phyloP scores from a whole-genome alignment of 352 stramenopile species.

The Phytopythium oedochilum region DNA sequence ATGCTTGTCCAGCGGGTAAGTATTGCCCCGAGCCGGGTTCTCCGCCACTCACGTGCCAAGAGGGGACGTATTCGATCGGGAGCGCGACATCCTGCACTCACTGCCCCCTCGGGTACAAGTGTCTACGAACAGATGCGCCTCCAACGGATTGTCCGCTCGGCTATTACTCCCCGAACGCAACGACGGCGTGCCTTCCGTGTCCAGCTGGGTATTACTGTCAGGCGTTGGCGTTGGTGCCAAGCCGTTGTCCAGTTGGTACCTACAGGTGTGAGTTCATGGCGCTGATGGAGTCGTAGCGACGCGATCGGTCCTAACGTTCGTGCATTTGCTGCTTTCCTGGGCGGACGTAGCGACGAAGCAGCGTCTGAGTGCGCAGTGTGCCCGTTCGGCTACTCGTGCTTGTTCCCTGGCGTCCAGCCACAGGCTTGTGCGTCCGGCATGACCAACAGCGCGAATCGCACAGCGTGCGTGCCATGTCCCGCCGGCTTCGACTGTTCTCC shows the following conservation, averaged over 20 bases:
- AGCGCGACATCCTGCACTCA: slow-evolving; percentile 43
- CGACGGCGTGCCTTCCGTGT: slow-evolving; percentile 13
- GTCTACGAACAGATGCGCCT: slow-evolving; percentile 12
- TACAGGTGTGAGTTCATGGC: background rate
- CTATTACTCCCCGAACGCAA: slow-evolving; percentile 12
- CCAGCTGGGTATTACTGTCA: slow-evolving; percentile 27
- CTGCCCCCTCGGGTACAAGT: slow-evolving; percentile 76
- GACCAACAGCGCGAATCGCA: slow-evolving; percentile 41
- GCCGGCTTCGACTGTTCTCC: slow-evolving; percentile 36
- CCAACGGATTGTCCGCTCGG: slow-evolving; percentile 33
- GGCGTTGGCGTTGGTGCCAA: slow-evolving; percentile 12
- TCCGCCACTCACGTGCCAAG: slow-evolving; percentile 26
- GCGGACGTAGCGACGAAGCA: slow-evolving; percentile 15
- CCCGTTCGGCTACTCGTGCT: slow-evolving; percentile 41
- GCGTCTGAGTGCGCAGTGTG: slow-evolving; percentile 38
- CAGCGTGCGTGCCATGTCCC: slow-evolving; percentile 35
- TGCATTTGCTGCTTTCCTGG: background rate
- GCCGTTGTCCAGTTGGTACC: slow-evolving; percentile 10
- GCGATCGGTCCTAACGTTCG: background rate
- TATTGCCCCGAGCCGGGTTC: slow-evolving; percentile 49
- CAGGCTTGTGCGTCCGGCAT: slow-evolving; percentile 30
- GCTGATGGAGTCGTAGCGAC: too few species aligned
- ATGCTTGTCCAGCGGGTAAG: slow-evolving; percentile 62
- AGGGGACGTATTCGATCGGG: slow-evolving; percentile 64
- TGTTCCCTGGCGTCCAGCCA: slow-evolving; percentile 10